Evolutionary conservation across 1,284 basidiomycete genomes (phyloP).

Genomic region (Omphalotus olearius): DNA sequence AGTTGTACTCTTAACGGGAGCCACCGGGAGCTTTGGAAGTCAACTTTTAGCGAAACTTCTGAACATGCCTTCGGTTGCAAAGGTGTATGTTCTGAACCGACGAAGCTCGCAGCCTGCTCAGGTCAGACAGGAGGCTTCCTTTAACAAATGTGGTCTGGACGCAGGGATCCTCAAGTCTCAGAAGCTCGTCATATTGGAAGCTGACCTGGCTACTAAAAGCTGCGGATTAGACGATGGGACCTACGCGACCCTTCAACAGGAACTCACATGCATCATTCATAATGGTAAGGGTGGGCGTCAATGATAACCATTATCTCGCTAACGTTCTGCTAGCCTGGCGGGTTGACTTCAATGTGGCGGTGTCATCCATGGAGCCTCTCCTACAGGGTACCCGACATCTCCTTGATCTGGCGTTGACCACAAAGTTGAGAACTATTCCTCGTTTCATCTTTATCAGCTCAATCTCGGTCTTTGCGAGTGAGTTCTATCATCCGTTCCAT

Average conservation of each 20-base stretch:
- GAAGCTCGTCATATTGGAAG: background rate
- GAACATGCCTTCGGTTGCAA: background rate
- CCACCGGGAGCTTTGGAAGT: constrained; percentile 21
- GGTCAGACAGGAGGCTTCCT: background rate
- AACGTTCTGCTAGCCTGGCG: background rate
- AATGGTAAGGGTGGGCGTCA: background rate
- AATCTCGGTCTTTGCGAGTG: too few relatives aligned
- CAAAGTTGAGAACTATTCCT: too few relatives aligned
- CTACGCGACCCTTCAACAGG: constrained; percentile 1
- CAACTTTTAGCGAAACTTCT: constrained; percentile 17
- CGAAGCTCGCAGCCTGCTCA: background rate
- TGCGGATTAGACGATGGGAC: constrained; percentile 12
- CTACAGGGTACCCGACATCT: background rate
- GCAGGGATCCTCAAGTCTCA: background rate
- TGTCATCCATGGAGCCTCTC: background rate
- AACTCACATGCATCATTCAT: background rate
- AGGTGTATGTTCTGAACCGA: background rate
- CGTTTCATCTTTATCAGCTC: too few relatives aligned
- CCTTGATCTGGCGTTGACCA: too few relatives aligned
- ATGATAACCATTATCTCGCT: background rate
- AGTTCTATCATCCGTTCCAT: too few relatives aligned
- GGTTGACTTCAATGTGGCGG: background rate
- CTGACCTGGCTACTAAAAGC: background rate
- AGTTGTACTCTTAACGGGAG: constrained; percentile 25
- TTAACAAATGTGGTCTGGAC: background rate